Evolutionary conservation across 2,329 filamentous ascomycete genomes (phyloP), one percentile per base, ranked within the genome.

Genomic region (Metarhizium robertsii): DNA sequence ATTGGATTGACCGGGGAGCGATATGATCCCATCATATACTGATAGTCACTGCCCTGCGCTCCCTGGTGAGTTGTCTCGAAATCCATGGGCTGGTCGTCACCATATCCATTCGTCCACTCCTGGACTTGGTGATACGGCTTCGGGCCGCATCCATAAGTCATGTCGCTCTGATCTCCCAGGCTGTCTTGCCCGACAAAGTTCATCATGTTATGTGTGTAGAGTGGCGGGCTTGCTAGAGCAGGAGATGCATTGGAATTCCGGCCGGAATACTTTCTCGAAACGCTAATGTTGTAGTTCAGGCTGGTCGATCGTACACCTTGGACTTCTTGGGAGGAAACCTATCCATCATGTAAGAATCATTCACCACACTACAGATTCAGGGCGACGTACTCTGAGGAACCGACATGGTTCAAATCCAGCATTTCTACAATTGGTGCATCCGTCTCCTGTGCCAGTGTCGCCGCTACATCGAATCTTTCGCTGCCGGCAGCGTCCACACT

Each of bases 391-490:
- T 71, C 92, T 81, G 60, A 95, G 75, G 66, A 95, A 96, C 56
- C 86, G 81, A 67, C 92, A 96, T 6, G 79, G 75, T 25, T 85
- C 81, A 30, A 80, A 75, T 13, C 87, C 87, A 53, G 92, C 86
- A 58, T 78, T 83, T 64, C 84, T 87, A 75, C 92, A 97, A 69
- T 92, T 95, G 11, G 80, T 76, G 71, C 92, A 97, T n/a, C 86
- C 84, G 43, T 76, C 73, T n/a, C 87, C 87, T 64, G 86, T 83
- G 36, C 87, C 88, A 38, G 80, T 77, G 67, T 96, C 90, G 47
- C 92, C 92, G 65, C 88, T 95, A 74, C 92, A 97, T 62, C 90
- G 87, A 64, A 97, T 97, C 77, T 97, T 97, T 57, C 92, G 83
- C 73, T 92, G 92, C 58, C 92, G 84, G 71, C 92, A 97, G 61